Base-by-base conservation (phyloP, 805 yeast species). In the Saccharomycopsis fermentans region DNA sequence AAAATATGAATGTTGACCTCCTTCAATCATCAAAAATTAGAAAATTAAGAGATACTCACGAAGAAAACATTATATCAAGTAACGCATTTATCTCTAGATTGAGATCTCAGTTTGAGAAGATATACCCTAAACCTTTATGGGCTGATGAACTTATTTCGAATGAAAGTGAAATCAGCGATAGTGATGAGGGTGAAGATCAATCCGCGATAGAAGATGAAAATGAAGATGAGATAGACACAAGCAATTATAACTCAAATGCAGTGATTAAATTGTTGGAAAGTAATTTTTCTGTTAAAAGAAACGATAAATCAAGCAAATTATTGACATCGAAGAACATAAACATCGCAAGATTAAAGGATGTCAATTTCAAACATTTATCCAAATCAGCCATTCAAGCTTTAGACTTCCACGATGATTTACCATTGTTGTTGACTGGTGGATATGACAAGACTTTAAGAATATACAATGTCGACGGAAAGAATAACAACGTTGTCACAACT, bases 41-140 rank as follows among this genome's bases (percentile, higher is more conserved):
- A 63, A 94, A 92, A 72, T 76, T 94, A 64, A 81, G 97, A 66
- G 76, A 77, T 53, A 69, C 80, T 0, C 84, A 77, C 59, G 69
- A 70, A 3, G 92, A 88, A 62, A 69, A 75, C 12, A 60, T 65
- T 1, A 73, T 89, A 14, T 71, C 73, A 52, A 94, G 95, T 6
- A 73, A 68, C 56, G 80, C 83, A 55, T 89, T 87, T 66, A 73
- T 81, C 34, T 68, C 71, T 34, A 77, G 96, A 66, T 73, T 89
- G 61, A 75, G 95, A 68, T 73, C 86, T 1, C 97, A 94, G 67
- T 83, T 80, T 64, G 80, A 79, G 64, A 79, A 78, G 64, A 73
- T 88, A 58, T 88, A 90, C 67, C 96, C 97, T 39, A 77, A 82
- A 63, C 99, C 99, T 2, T 74, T 77, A 56, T 92, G 99, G 99